Conservation (phyloP, 345 rosid species). For the Nasturtium officinale region DNA sequence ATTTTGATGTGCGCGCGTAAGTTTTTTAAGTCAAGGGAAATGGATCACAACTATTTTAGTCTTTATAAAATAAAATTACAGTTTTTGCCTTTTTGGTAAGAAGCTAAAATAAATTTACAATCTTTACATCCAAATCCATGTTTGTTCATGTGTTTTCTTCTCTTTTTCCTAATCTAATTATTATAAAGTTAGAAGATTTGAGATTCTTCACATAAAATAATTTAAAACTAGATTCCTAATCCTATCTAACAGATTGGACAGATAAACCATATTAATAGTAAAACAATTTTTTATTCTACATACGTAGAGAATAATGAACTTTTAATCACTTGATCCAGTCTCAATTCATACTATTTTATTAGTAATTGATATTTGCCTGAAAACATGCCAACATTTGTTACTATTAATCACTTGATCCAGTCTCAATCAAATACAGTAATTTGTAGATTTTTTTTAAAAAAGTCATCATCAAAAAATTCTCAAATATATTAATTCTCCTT, state of each 20-base stretch:
- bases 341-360: neutral
- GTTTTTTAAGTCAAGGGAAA: too few species aligned
- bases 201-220: neutral
- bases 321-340: neutral
- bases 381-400: neutral
- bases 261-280: conserved; percentile 9
- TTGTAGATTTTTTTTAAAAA: neutral
- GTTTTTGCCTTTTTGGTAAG: too few species aligned
- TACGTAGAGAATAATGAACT: neutral
- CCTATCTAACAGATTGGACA: conserved; percentile 5
- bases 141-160: neutral
- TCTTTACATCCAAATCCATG: neutral
- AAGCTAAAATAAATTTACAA: neutral
- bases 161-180: neutral
- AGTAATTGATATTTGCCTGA: neutral
- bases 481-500: neutral
- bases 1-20: too few species aligned
- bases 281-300: neutral
- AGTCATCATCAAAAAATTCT: neutral
- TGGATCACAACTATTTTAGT: too few species aligned
- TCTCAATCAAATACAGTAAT: conserved; percentile 9
- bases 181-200: neutral
- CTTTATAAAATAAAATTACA: too few species aligned
- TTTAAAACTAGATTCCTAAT: conserved; percentile 3
- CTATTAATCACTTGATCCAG: neutral